These are phyloP conservation scores for Trichoderma sp. DNA, from an alignment of 2,329 filamentous ascomycete genomes.

Conservation along the genomic window DNA sequence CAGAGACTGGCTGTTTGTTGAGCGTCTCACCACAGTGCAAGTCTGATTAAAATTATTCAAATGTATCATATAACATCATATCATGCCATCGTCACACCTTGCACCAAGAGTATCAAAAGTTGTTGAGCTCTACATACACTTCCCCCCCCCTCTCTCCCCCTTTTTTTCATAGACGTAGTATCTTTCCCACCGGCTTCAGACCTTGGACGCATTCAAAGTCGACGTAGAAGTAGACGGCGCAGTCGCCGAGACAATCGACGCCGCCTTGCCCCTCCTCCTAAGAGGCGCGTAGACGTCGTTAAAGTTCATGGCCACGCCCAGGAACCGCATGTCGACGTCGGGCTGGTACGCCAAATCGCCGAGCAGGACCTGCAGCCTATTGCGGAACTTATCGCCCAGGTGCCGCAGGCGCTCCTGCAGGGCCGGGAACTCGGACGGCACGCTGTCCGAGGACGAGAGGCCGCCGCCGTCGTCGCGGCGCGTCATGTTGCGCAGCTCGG, in stretches of 20 bases:
- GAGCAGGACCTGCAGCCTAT: constrained; percentile 73
- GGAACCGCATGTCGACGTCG: constrained; percentile 90
- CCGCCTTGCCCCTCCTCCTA: constrained; percentile 55
- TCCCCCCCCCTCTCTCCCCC: neutral
- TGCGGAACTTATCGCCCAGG: constrained; percentile 72
- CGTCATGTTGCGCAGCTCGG: constrained; percentile 70
- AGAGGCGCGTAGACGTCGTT: constrained; percentile 91
- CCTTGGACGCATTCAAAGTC: constrained; percentile 27
- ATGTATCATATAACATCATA: constrained; percentile 6
- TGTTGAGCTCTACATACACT: neutral
- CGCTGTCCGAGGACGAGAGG: constrained; percentile 47
- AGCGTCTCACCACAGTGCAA: neutral
- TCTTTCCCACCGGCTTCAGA: constrained; percentile 20
- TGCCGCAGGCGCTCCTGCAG: constrained; percentile 70
- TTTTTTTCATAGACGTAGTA: neutral
- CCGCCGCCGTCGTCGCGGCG: constrained; percentile 28
- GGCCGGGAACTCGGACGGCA: constrained; percentile 65
- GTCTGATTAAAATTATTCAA: neutral
- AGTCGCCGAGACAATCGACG: constrained; percentile 25
- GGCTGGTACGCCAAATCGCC: constrained; percentile 91
- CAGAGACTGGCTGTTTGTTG: neutral
- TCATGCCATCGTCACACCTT: constrained; percentile 3
- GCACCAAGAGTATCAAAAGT: neutral
- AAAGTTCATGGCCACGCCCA: constrained; percentile 98
- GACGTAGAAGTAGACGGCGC: constrained; percentile 26